Percentiles rank a stretch among this genome's conserved stretches.
These are phyloP conservation scores for Podaxis sp. DNA, from an alignment of 768 basidiomycete genomes.

Conservation along the genomic window DNA sequence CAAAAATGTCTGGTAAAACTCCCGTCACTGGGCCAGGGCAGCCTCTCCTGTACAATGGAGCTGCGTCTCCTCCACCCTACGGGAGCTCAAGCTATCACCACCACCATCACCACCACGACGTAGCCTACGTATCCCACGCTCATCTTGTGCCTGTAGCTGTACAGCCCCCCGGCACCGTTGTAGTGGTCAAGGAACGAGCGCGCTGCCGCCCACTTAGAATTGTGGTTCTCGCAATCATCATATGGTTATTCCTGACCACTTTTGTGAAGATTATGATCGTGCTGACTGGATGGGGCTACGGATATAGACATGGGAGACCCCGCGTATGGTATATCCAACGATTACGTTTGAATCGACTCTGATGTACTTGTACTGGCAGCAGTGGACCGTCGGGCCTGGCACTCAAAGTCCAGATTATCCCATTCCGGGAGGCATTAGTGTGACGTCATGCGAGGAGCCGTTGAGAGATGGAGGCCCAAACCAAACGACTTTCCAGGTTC, in stretches of 20 bases:
- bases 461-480: conserved; percentile 1
- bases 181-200: neutral
- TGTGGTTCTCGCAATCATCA: neutral
- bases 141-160: neutral
- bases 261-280: neutral
- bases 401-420: conserved; percentile 7
- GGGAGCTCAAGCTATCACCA: neutral
- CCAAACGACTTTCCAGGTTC: neutral
- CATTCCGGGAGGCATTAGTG: neutral
- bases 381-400: conserved; percentile 12
- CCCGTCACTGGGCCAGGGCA: neutral
- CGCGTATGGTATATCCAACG: neutral
- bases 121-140: conserved; percentile 3
- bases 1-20: neutral
- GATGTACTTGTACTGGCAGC: neutral
- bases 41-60: neutral
- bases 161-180: neutral
- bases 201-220: conserved; percentile 7
- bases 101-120: conserved; percentile 5
- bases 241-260: conserved; percentile 1
- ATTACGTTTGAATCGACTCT: neutral
- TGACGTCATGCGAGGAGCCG: conserved; percentile 8
- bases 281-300: neutral
- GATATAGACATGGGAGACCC: neutral
- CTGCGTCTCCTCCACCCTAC: conserved; percentile 9